Evolutionary conservation across 176 grass and related monocot species (phyloP).

Genomic region (Zoysia japonica): DNA sequence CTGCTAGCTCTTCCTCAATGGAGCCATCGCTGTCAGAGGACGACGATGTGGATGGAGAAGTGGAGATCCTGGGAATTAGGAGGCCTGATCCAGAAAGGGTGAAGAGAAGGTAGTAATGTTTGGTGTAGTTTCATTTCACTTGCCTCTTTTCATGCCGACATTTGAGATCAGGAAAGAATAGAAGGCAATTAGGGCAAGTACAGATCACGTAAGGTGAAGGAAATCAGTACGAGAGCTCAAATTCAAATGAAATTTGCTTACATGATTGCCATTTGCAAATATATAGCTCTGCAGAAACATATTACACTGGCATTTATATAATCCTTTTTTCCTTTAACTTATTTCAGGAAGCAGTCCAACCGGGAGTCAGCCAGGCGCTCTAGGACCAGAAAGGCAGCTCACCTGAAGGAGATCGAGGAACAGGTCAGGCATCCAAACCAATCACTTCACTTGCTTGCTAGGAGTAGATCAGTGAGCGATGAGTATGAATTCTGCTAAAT

Average conservation of each 20-base stretch:
- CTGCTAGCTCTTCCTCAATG: conserved; percentile 55
- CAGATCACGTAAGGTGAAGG: neutral
- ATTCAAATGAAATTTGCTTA: neutral
- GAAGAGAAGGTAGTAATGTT: conserved; percentile 71
- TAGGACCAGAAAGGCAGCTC: conserved; percentile 84
- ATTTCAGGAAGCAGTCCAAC: conserved; percentile 76
- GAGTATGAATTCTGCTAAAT: conserved; percentile 1
- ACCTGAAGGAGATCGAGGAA: conserved; percentile 68
- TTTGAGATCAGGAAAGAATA: neutral
- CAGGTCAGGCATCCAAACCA: conserved; percentile 42
- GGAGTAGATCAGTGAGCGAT: neutral
- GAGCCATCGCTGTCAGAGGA: conserved; percentile 67
- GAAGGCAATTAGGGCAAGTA: neutral
- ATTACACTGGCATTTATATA: neutral
- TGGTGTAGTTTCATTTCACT: neutral
- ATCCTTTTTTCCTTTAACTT: neutral
- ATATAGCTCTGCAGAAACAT: neutral
- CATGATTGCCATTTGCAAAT: neutral
- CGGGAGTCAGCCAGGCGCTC: conserved; percentile 79
- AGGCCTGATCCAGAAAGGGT: conserved; percentile 50
- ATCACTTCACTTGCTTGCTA: neutral
- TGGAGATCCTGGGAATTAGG: conserved; percentile 52
- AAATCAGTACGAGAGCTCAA: neutral
- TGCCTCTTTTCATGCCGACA: neutral
- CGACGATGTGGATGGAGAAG: conserved; percentile 59